phyloP scores from a whole-genome alignment of 352 stramenopile species.

The Phytophthora foliorum region DNA sequence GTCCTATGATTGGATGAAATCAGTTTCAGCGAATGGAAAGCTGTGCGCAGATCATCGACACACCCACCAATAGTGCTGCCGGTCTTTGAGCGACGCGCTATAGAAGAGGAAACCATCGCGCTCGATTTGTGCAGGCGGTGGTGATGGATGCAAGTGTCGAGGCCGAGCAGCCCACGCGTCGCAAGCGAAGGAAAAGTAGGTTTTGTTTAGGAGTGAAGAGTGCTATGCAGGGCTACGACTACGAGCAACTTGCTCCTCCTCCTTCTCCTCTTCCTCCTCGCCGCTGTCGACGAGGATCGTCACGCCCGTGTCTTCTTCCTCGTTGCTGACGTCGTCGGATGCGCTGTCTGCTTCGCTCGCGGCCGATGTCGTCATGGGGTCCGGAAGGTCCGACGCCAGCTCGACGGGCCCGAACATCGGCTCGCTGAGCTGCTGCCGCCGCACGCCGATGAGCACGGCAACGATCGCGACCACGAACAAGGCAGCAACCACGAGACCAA shows the following conservation, averaged over 20 bases:
- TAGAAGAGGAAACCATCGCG: constrained; percentile 17
- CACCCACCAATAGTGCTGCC: constrained; percentile 16
- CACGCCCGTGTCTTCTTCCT: constrained; percentile 23
- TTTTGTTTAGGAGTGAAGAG: constrained; percentile 17
- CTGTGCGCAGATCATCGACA: constrained; percentile 19
- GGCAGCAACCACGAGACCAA: constrained; percentile 13
- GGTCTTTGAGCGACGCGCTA: constrained; percentile 8
- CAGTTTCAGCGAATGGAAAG: too few relatives aligned
- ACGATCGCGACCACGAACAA: constrained; percentile 28
- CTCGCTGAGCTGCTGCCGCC: constrained; percentile 41
- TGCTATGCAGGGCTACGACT: constrained; percentile 18
- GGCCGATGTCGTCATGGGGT: constrained; percentile 34
- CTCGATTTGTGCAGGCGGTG: constrained; percentile 20
- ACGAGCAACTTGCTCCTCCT: constrained; percentile 5
- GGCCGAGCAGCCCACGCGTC: not conserved
- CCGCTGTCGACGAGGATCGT: constrained; percentile 16
- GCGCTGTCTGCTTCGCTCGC: not conserved
- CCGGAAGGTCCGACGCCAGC: constrained; percentile 40
- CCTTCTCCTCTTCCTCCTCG: constrained; percentile 26
- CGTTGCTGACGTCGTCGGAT: constrained; percentile 19
- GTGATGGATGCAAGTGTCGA: constrained; percentile 10
- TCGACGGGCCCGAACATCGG: constrained; percentile 37
- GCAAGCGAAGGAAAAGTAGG: not conserved
- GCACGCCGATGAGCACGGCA: constrained; percentile 34
- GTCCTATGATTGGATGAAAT: too few relatives aligned